Base-by-base conservation (phyloP, 2,329 filamentous ascomycete species). In the Talaromyces pinophilus region DNA sequence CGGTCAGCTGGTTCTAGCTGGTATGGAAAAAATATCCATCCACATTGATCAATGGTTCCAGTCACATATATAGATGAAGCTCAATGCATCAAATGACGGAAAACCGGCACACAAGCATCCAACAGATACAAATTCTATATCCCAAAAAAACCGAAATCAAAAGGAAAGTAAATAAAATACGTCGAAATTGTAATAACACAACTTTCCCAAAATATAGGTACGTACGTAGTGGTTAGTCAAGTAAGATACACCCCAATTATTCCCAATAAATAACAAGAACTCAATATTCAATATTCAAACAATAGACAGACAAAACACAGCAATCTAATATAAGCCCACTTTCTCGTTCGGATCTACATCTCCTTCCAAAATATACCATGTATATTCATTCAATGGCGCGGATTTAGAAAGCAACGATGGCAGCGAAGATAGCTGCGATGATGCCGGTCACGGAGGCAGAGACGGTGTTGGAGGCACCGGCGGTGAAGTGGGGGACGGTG, bases 401-500 rank as follows among this genome's bases (percentile, higher is more conserved):
- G 30, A 46, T 35, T 63, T 67, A 67, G 7, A 67, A 63, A 52
- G 65, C 65, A 48, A 67, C 60, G 11, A 67, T 25, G 15, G 62
- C 55, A 15, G 66, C 64, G 35, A 67, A 67, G 28, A 63, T 65
- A 13, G 66, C 63, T 8, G 66, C 66, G 5, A 63, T 66, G 54
- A 68, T 48, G 30, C 67, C 67, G 52, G 66, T 46, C 15, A 66
- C 62, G 19, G 68, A 70, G 25, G 70, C 59, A 38, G 68, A 65
- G 19, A 67, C 70, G 54, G 52, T 67, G 60, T 54, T 63, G 54
- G 60, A 61, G 38, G 38, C 65, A 22, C 35, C 35, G 35, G 42
- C 60, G n/a, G 65, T 63, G 60, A 59, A 59, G 52, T 55, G 33
- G n/a, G 65, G 48, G 62, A 50, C 25, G 17, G 61, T 62, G 52